Conservation (phyloP, 2,329 filamentous ascomycete genomes). For the Pseudocercospora macadamiae region DNA sequence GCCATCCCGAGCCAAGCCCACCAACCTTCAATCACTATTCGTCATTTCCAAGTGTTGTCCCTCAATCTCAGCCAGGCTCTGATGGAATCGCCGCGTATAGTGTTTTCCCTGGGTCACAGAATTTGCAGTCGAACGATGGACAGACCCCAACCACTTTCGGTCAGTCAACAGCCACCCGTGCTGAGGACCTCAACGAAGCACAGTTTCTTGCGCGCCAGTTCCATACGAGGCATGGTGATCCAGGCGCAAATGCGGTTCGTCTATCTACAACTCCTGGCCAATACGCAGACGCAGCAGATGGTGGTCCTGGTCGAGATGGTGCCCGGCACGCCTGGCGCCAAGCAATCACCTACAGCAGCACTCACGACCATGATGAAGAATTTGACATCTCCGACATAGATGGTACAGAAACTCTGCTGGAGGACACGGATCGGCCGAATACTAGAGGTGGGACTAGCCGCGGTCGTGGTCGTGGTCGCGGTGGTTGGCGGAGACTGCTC, state of each 20-base stretch:
- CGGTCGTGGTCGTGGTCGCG: slow-evolving; percentile 26
- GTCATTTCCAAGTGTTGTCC: too few species aligned
- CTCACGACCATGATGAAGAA: slow-evolving; percentile 4
- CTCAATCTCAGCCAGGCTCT: too few species aligned
- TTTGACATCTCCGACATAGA: not conserved
- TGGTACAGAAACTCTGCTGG: not conserved
- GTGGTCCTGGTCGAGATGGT: slow-evolving; percentile 6
- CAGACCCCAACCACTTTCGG: not conserved
- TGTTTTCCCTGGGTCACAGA: not conserved
- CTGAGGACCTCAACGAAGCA: slow-evolving; percentile 5
- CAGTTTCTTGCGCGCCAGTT: slow-evolving; percentile 22
- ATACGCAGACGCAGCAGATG: not conserved
- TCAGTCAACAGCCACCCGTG: too few species aligned
- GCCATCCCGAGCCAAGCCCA: slow-evolving; percentile 10
- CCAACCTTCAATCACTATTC: slow-evolving; percentile 8
- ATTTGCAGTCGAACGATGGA: not conserved
- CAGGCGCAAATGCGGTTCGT: slow-evolving; percentile 9
- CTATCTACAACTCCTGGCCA: not conserved
- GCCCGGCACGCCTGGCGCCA: not conserved
- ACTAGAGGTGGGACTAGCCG: slow-evolving; percentile 10
- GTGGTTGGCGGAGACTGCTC: slow-evolving; percentile 37
- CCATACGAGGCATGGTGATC: slow-evolving; percentile 19
- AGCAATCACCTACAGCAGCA: slow-evolving; percentile 8
- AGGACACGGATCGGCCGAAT: not conserved
- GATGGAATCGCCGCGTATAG: too few species aligned